phyloP scores from a whole-genome alignment of 2,329 filamentous ascomycete species.

The Pseudocercospora cruenta region DNA sequence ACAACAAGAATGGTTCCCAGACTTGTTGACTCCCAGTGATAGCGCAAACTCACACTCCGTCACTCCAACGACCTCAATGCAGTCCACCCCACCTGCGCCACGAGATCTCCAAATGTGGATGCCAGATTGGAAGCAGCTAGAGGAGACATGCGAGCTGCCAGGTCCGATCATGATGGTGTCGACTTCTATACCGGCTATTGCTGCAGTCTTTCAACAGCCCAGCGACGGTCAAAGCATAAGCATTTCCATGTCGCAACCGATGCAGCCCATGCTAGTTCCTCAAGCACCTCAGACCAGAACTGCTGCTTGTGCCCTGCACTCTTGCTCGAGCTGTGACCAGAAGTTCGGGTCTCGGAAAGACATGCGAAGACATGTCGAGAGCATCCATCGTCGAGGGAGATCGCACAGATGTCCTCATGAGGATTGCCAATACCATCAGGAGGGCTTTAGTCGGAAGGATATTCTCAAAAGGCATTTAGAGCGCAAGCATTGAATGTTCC shows the following conservation, averaged over 20 bases:
- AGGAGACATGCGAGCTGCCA: background rate
- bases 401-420: background rate
- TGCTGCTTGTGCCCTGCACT: background rate
- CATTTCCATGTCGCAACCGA: background rate
- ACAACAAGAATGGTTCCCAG: background rate
- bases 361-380: background rate
- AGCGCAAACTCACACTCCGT: background rate
- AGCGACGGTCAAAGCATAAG: background rate
- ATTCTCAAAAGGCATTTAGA: background rate
- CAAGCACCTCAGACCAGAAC: background rate
- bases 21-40: background rate
- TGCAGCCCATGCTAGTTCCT: background rate
- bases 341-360: background rate
- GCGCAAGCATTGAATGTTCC: background rate
- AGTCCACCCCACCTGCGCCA: background rate
- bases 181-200: background rate
- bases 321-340: background rate
- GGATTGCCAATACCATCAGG: background rate
- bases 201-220: background rate
- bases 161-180: background rate
- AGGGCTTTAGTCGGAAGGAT: slow-evolving; percentile 2
- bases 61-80: background rate
- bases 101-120: background rate
- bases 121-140: background rate
- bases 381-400: background rate